These are phyloP conservation scores for Sporisorium exsertum DNA, from an alignment of 1,284 basidiomycete genomes.

Conservation along the genomic window DNA sequence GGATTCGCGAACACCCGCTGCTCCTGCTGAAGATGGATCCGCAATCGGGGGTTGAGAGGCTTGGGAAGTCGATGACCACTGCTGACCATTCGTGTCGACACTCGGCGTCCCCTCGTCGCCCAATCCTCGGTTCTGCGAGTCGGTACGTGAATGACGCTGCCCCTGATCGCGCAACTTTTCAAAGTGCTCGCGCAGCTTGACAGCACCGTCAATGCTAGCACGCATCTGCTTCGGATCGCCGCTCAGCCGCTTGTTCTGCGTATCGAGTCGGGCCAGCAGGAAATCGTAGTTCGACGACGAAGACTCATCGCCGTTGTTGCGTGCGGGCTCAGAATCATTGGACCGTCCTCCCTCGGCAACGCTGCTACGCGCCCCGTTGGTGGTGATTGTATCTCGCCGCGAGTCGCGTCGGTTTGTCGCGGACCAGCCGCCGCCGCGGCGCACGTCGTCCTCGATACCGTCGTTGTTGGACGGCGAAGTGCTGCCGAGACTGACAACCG, in stretches of 20 bases:
- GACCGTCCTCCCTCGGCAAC: slow-evolving; percentile 11
- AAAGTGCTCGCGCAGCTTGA: slow-evolving; percentile 63
- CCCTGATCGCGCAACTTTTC: slow-evolving; percentile 57
- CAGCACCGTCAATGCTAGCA: slow-evolving; percentile 58
- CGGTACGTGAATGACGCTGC: slow-evolving; percentile 25
- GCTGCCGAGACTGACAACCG: slow-evolving; percentile 50
- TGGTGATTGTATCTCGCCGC: slow-evolving; percentile 39
- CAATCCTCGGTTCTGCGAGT: slow-evolving; percentile 26
- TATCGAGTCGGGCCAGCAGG: slow-evolving; percentile 55
- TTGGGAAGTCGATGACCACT: not conserved
- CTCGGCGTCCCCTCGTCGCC: slow-evolving; percentile 8
- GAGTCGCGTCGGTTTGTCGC: slow-evolving; percentile 20
- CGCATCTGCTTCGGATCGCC: slow-evolving; percentile 61
- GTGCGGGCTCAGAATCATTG: slow-evolving; percentile 11
- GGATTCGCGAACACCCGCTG: slow-evolving; percentile 3
- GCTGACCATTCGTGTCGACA: slow-evolving; percentile 4
- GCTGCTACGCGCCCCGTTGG: slow-evolving; percentile 20
- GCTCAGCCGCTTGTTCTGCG: slow-evolving; percentile 58
- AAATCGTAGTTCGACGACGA: slow-evolving; percentile 55
- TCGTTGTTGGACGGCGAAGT: slow-evolving; percentile 6
- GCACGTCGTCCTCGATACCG: not conserved
- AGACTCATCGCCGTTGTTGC: slow-evolving; percentile 11
- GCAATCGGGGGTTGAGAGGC: not conserved
- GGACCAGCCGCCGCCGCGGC: slow-evolving; percentile 9
- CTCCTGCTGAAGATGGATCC: not conserved